Evolutionary conservation across 2,329 filamentous ascomycete species (phyloP), one percentile per base, ranked within the genome.

Genomic region (Fusarium proliferatum): DNA sequence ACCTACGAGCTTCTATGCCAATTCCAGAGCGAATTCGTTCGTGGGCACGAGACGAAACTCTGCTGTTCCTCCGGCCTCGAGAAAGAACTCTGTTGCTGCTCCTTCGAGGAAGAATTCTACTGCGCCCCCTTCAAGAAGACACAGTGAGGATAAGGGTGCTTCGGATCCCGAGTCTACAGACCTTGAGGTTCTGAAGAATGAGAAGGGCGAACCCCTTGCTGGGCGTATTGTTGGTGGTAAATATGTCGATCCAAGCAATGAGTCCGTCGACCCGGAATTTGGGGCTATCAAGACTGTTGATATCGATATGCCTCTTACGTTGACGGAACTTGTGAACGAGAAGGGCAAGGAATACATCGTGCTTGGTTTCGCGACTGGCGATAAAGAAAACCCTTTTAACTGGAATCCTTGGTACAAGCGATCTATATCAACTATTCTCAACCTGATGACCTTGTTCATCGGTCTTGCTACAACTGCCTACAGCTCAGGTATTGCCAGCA

Each of bases 321-420:
- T 75, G 12, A 75, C 72, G 3, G 72, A 75, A 9, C 12, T 73
- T 15, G 63, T 75, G 15, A 60, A 67, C 1, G 73, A 75, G 43
- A 61, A 68, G 12, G 73, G 73, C 17, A 75, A 75, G 41, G 73
- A 75, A 26, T 75, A 75, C 9, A 70, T 75, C 21, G 73, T 75
- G 5, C 55, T 75, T 34, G 73, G 73, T 7, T 75, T 76, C 46
- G 73, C 74, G 13, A 67, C 71, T 3, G 74, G 73, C 1, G 74
- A 76, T 17, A 72, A 74, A 36, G 74, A 76, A 39, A 76, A 76
- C 26, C 74, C 74, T 0, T 76, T 76, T 38, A 76, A 76, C 46
- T 76, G 74, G 74, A 76, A 76, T 61, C 71, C 65, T 1, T 76
- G 74, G 74, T 74, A 76, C 33, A 76, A 76, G 45, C 63, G 74